Evolutionary conservation across 2,329 filamentous ascomycete genomes (phyloP).

Genomic region (Trichophyton schoenleinii): DNA sequence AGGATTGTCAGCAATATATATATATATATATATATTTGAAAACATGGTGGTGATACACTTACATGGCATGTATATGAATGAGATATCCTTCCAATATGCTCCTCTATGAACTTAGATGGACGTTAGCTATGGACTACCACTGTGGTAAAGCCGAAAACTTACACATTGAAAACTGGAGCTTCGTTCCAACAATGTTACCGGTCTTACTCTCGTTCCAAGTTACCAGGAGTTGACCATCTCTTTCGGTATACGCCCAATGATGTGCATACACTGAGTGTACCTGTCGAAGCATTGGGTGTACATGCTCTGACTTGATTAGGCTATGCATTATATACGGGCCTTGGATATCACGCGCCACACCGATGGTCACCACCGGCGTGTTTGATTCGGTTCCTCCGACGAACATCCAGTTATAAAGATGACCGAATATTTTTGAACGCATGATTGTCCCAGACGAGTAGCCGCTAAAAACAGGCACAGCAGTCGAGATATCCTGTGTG

Average conservation of each 20-base stretch:
- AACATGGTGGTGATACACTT: background rate
- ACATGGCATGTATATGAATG: slow-evolving; percentile 8
- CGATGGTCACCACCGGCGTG: slow-evolving; percentile 6
- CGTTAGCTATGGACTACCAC: background rate
- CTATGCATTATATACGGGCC: slow-evolving; percentile 11
- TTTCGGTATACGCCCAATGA: slow-evolving; percentile 10
- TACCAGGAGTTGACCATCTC: slow-evolving; percentile 8
- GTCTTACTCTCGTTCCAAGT: slow-evolving; percentile 10
- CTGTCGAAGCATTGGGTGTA: background rate
- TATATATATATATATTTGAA: background rate
- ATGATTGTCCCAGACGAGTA: slow-evolving; percentile 10
- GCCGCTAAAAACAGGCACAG: slow-evolving; percentile 9
- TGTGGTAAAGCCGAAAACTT: background rate
- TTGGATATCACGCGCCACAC: slow-evolving; percentile 6
- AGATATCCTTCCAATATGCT: slow-evolving; percentile 12
- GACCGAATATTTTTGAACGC: slow-evolving; percentile 10
- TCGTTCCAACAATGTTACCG: slow-evolving; percentile 7
- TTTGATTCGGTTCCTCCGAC: slow-evolving; percentile 7
- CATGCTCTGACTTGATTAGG: slow-evolving; percentile 1
- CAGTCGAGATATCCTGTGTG: slow-evolving; percentile 3
- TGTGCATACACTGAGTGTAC: slow-evolving; percentile 10
- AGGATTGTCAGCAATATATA: background rate
- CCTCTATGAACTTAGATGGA: slow-evolving; percentile 9
- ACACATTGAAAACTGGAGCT: slow-evolving; percentile 11
- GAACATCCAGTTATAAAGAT: slow-evolving; percentile 11